These are phyloP conservation scores for Diversispora eburnea DNA, from an alignment of 192 early-diverging fungal species.

Conservation along the genomic window DNA sequence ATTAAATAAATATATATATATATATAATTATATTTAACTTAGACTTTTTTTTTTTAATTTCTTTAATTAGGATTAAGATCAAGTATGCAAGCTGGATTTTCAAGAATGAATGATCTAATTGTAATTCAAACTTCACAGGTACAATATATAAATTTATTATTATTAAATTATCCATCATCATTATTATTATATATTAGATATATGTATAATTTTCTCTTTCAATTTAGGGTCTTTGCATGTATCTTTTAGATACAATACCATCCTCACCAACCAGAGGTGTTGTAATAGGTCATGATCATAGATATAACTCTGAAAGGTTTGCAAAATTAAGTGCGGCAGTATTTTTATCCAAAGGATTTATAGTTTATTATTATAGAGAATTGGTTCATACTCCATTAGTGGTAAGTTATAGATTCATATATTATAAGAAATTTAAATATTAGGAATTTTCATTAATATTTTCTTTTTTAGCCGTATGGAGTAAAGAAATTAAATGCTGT, in stretches of 20 bases:
- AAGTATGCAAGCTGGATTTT: slow-evolving; percentile 91
- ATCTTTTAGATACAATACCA: slow-evolving; percentile 56
- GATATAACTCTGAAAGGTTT: slow-evolving; percentile 82
- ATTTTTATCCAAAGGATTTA: slow-evolving; percentile 73
- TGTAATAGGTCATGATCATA: slow-evolving; percentile 92
- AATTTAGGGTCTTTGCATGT: slow-evolving; percentile 63
- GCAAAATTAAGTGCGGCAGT: slow-evolving; percentile 78
- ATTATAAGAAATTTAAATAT: neutral
- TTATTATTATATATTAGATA: too few relatives aligned
- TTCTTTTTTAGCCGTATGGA: slow-evolving; percentile 64
- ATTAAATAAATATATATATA: neutral
- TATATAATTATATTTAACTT: neutral
- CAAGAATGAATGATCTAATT: slow-evolving; percentile 89
- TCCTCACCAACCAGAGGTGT: slow-evolving; percentile 67
- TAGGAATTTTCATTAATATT: neutral
- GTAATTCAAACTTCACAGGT: slow-evolving; percentile 90
- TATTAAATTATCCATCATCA: too few relatives aligned
- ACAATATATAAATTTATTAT: neutral
- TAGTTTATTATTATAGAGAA: slow-evolving; percentile 71
- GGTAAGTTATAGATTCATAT: slow-evolving; percentile 21
- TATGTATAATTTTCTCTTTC: neutral
- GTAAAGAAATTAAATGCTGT: slow-evolving; percentile 66
- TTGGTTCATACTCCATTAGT: slow-evolving; percentile 86
- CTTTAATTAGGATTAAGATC: slow-evolving; percentile 69
- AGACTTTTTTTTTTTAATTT: neutral